Evolutionary conservation across 2,329 filamentous ascomycete genomes (phyloP), one percentile per base, ranked within the genome.

Genomic region (Alternaria hordeiaustralica): DNA sequence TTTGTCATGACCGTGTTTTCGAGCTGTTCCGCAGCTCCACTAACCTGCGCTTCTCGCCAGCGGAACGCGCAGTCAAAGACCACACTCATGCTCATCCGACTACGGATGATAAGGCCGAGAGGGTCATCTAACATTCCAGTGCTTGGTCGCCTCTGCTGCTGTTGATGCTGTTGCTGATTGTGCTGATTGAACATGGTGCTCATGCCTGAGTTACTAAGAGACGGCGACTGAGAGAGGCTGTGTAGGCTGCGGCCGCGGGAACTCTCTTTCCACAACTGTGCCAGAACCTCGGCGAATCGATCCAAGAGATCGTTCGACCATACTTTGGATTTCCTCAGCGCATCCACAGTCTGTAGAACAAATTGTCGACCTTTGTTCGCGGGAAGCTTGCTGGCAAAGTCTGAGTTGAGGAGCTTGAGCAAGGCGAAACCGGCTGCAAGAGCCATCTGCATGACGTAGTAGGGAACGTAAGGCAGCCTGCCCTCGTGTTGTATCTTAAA

Each of bases 21-120:
- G 46, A 86, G 82, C 60, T 83, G 82, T 58, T 83, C 81, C 15
- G 78, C 77, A 20, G 81, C 80, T 44, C 80, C 81, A 65, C 81
- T 80, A 43, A 84, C 82, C 62, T 81, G 79, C 41, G 86, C 93
- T 76, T 94, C 91, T 70, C 92, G 87, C 92, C 92, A 96, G 66
- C 92, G 87, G 92, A 92, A 95, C 55, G 94, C 92, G 12, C 90
- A 92, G 80, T 96, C 92, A 73, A 92, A 95, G 2, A 96, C 89
- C 13, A 94, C 86, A 77, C 91, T 94, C 89, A 95, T 93, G 79
- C 92, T 94, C 84, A 93, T 92, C 23, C 92, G 86, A 71, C 91
- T 94, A 54, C 92, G 88, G n/a, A 95, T 91, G 75, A 93, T 93
- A 53, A 96, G 86, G 76, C 94, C 90, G 46, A 95, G 82, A 64